Evolutionary conservation across 2,329 filamentous ascomycete genomes (phyloP).

Genomic region (Parascedosporium putredinis): DNA sequence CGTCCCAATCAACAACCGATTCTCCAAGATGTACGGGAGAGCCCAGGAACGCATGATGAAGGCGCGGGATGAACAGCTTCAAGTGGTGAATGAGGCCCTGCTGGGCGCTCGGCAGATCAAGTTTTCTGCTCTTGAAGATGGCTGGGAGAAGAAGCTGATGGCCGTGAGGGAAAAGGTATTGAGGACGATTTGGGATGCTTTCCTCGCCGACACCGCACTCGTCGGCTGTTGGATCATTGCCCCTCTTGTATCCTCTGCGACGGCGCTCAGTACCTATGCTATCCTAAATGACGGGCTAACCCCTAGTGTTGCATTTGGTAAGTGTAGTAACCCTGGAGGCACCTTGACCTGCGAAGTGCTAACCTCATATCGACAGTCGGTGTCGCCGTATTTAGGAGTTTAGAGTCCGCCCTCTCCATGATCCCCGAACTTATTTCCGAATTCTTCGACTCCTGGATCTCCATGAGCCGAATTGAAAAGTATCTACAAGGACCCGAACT

Average conservation of each 20-base stretch:
- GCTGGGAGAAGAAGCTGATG: constrained; percentile 63
- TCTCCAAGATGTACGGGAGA: constrained; percentile 52
- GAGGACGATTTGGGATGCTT: constrained; percentile 53
- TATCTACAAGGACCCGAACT: constrained; percentile 61
- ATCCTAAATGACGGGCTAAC: constrained; percentile 49
- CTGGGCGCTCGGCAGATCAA: constrained; percentile 79
- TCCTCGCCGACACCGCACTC: constrained; percentile 51
- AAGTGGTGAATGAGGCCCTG: constrained; percentile 64
- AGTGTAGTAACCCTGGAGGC: not conserved
- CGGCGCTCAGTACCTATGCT: constrained; percentile 60
- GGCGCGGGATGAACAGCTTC: constrained; percentile 63
- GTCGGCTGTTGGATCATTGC: constrained; percentile 62
- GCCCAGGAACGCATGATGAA: constrained; percentile 66
- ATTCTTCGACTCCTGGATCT: constrained; percentile 60
- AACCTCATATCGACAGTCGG: constrained; percentile 29
- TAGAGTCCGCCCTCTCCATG: constrained; percentile 61
- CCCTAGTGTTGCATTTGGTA: constrained; percentile 63
- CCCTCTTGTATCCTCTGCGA: constrained; percentile 62
- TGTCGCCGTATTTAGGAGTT: constrained; percentile 61
- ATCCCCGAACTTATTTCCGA: constrained; percentile 35
- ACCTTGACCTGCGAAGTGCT: not conserved
- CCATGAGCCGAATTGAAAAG: constrained; percentile 58
- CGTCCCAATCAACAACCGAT: constrained; percentile 58
- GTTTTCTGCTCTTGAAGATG: constrained; percentile 63
- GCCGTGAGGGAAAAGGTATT: constrained; percentile 56